Evolutionary conservation across 2,329 filamentous ascomycete species (phyloP).

Genomic region (Colletotrichum incanum): DNA sequence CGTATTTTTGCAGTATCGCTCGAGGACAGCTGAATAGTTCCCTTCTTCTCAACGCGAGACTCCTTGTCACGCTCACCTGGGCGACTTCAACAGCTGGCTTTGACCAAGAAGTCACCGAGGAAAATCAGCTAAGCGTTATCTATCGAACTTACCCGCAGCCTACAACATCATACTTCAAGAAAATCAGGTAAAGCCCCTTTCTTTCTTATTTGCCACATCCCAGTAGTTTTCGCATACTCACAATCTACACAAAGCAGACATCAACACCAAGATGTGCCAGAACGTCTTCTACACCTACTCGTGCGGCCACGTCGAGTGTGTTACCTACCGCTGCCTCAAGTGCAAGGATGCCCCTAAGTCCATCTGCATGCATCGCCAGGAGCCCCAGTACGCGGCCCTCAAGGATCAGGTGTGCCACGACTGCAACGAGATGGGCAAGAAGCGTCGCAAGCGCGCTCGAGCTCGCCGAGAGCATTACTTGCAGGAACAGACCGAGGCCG

Average conservation of each 20-base stretch:
- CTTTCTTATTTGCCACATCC: neutral
- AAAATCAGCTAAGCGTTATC: neutral
- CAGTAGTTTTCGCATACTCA: neutral
- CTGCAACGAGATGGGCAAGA: constrained; percentile 26
- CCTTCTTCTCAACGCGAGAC: neutral
- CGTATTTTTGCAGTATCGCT: neutral
- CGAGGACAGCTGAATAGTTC: neutral
- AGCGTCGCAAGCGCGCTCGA: neutral
- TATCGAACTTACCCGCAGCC: no score
- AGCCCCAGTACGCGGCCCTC: constrained; percentile 25
- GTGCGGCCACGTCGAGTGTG: constrained; percentile 39
- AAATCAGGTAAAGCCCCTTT: neutral
- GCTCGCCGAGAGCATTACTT: neutral
- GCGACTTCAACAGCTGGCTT: neutral
- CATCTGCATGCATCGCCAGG: constrained; percentile 11
- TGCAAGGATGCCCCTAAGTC: neutral
- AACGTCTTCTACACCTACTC: constrained; percentile 44
- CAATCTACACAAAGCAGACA: constrained; percentile 41
- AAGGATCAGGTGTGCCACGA: constrained; percentile 43
- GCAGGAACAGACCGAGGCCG: neutral
- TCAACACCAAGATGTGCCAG: constrained; percentile 33
- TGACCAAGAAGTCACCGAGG: neutral
- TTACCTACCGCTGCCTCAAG: constrained; percentile 36
- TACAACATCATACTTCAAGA: neutral
- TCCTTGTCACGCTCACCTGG: no score